Evolutionary conservation across 1,139 yeast genomes (phyloP).

Genomic region (Kodamaea sp.): DNA sequence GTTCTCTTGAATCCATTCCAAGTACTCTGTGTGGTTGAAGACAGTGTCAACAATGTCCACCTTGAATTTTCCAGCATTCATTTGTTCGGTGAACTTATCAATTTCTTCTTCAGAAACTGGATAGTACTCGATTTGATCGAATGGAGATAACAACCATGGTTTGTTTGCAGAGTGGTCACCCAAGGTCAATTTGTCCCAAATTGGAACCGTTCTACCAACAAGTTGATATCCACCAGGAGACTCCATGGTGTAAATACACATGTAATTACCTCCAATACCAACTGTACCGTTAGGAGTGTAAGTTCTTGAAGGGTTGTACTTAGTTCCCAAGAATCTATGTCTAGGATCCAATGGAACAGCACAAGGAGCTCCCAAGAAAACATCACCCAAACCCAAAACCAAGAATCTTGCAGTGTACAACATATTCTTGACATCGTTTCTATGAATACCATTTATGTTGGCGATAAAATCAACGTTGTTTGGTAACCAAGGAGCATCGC

Average conservation of each 20-base stretch:
- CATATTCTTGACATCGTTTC: constrained; percentile 78
- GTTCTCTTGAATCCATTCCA: constrained; percentile 76
- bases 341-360: constrained; percentile 98
- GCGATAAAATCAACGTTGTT: constrained; percentile 96
- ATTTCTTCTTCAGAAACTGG: constrained; percentile 86
- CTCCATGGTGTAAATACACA: constrained; percentile 98
- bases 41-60: constrained; percentile 75
- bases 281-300: constrained; percentile 96
- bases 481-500: constrained; percentile 96
- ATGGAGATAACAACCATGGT: constrained; percentile 90
- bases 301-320: constrained; percentile 95
- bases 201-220: constrained; percentile 94
- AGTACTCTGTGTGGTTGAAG: constrained; percentile 79
- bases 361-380: constrained; percentile 96
- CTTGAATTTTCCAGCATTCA: constrained; percentile 76
- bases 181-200: constrained; percentile 91
- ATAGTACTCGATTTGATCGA: constrained; percentile 92
- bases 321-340: constrained; percentile 87
- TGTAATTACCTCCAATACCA: constrained; percentile 97
- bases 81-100: constrained; percentile 69
- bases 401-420: constrained; percentile 85
- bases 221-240: constrained; percentile 98
- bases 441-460: constrained; percentile 75
- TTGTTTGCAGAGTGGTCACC: constrained; percentile 63
- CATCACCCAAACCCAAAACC: constrained; percentile 96